A percentile compares a stretch with the other conserved stretches of the same genome.
Conservation (phyloP, 2,329 filamentous ascomycete genomes). For the Mariannaea sp. region DNA sequence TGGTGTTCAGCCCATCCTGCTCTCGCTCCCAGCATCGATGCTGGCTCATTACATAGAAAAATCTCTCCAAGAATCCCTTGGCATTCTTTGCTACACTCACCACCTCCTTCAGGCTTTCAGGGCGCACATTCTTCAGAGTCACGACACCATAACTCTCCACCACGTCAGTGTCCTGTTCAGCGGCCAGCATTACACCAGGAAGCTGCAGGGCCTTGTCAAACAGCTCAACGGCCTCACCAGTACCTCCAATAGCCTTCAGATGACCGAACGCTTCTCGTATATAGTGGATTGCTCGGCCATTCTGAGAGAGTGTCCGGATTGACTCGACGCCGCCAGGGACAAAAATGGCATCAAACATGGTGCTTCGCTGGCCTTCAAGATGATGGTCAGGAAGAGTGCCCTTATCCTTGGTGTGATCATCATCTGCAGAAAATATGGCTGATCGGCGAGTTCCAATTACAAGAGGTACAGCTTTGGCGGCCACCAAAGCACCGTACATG, state of each 20-base stretch:
- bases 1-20: slow-evolving; percentile 67
- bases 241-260: slow-evolving; percentile 77
- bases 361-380: slow-evolving; percentile 78
- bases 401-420: slow-evolving; percentile 55
- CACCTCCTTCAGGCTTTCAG: slow-evolving; percentile 64
- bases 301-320: slow-evolving; percentile 66
- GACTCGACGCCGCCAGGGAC: slow-evolving; percentile 72
- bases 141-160: slow-evolving; percentile 77
- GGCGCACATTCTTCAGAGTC: slow-evolving; percentile 60
- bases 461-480: slow-evolving; percentile 68
- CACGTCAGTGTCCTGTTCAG: slow-evolving; percentile 48
- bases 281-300: slow-evolving; percentile 76
- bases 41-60: slow-evolving; percentile 70
- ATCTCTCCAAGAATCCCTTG: slow-evolving; percentile 71
- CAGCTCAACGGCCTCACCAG: slow-evolving; percentile 71
- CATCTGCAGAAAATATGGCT: slow-evolving; percentile 65
- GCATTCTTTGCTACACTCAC: slow-evolving; percentile 69
- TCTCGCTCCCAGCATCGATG: slow-evolving; percentile 78
- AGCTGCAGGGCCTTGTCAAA: slow-evolving; percentile 56
- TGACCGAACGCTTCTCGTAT: slow-evolving; percentile 82
- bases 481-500: slow-evolving; percentile 65
- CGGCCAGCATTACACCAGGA: slow-evolving; percentile 49
- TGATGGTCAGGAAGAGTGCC: slow-evolving; percentile 74
- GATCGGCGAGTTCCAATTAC: slow-evolving; percentile 73
- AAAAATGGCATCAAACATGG: slow-evolving; percentile 81